A percentile compares a stretch with the other conserved stretches of the same genome.
These are phyloP conservation scores for Cryoendolithus antarcticus DNA, from an alignment of 2,329 filamentous ascomycete genomes.

Conservation along the genomic window DNA sequence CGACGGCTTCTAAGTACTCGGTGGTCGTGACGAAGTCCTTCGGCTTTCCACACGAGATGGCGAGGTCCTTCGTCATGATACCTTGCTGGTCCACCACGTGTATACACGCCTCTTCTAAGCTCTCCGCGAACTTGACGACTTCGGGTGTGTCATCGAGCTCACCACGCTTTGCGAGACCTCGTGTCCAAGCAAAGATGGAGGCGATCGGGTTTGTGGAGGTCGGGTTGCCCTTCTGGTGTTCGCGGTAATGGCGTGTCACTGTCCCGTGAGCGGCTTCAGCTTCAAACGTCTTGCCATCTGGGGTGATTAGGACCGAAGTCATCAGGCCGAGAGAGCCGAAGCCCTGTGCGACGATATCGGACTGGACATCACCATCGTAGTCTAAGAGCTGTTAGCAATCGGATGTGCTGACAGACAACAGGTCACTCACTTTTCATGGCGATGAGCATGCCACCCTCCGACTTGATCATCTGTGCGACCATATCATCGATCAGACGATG, in stretches of 20 bases:
- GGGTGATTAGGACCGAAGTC: slow-evolving; percentile 95
- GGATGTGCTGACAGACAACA: not conserved
- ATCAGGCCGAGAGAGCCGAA: slow-evolving; percentile 97
- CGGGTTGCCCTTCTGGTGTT: slow-evolving; percentile 95
- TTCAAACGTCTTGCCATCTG: slow-evolving; percentile 93
- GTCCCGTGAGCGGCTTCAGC: slow-evolving; percentile 97
- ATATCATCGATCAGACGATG: slow-evolving; percentile 98
- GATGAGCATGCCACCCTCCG: slow-evolving; percentile 88
- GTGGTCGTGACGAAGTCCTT: slow-evolving; percentile 81
- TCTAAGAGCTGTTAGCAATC: slow-evolving; percentile 40
- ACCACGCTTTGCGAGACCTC: slow-evolving; percentile 83
- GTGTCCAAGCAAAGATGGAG: slow-evolving; percentile 98
- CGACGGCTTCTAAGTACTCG: slow-evolving; percentile 86
- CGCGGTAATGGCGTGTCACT: slow-evolving; percentile 94
- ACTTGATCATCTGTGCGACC: slow-evolving; percentile 99
- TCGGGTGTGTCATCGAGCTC: slow-evolving; percentile 89
- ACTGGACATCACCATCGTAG: slow-evolving; percentile 98
- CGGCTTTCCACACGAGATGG: slow-evolving; percentile 85
- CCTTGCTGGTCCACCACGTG: slow-evolving; percentile 88
- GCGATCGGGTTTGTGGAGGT: slow-evolving; percentile 98
- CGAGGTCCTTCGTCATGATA: slow-evolving; percentile 98
- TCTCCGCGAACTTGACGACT: slow-evolving; percentile 79
- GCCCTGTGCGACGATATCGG: slow-evolving; percentile 93
- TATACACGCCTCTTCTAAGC: slow-evolving; percentile 81
- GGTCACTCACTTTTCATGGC: slow-evolving; percentile 78